Evolutionary conservation across 1,284 basidiomycete genomes (phyloP).

Genomic region (Tilletiopsis washingtonensis): DNA sequence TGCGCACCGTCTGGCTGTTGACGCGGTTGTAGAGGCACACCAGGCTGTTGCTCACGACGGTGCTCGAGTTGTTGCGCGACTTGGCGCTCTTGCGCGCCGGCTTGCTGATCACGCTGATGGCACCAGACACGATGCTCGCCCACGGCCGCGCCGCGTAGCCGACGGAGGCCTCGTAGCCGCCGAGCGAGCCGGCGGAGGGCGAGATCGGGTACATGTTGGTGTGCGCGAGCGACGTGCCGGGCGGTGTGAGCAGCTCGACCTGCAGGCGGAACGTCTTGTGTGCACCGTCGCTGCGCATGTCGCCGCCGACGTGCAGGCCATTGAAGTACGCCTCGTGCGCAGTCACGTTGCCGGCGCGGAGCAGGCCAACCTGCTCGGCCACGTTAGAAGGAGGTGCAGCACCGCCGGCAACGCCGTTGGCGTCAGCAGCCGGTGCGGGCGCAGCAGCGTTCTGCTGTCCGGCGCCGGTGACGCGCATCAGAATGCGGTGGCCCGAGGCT

Average conservation of each 20-base stretch:
- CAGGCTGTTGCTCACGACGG: slow-evolving; percentile 79
- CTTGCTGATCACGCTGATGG: slow-evolving; percentile 90
- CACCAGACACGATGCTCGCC: slow-evolving; percentile 83
- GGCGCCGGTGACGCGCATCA: neutral
- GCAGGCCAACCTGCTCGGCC: neutral
- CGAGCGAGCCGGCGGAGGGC: slow-evolving; percentile 5
- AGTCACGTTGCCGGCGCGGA: neutral
- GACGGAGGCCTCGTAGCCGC: neutral
- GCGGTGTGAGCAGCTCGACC: slow-evolving; percentile 49
- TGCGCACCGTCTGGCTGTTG: slow-evolving; percentile 91
- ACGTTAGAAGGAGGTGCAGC: too few species aligned
- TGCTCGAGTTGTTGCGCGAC: slow-evolving; percentile 83
- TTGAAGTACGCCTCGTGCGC: slow-evolving; percentile 65
- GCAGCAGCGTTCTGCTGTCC: too few species aligned
- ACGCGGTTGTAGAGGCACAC: slow-evolving; percentile 92
- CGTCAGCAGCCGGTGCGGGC: too few species aligned
- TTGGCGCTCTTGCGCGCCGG: slow-evolving; percentile 95
- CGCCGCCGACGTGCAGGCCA: slow-evolving; percentile 68
- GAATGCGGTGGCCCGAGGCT: neutral
- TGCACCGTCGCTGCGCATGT: neutral
- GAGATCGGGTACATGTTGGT: slow-evolving; percentile 49
- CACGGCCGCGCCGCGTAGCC: slow-evolving; percentile 50
- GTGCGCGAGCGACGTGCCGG: neutral
- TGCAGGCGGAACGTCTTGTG: slow-evolving; percentile 76
- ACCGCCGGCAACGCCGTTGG: neutral